Evolutionary conservation across 768 basidiomycete species (phyloP).

Genomic region (Saitozyma podzolica): DNA sequence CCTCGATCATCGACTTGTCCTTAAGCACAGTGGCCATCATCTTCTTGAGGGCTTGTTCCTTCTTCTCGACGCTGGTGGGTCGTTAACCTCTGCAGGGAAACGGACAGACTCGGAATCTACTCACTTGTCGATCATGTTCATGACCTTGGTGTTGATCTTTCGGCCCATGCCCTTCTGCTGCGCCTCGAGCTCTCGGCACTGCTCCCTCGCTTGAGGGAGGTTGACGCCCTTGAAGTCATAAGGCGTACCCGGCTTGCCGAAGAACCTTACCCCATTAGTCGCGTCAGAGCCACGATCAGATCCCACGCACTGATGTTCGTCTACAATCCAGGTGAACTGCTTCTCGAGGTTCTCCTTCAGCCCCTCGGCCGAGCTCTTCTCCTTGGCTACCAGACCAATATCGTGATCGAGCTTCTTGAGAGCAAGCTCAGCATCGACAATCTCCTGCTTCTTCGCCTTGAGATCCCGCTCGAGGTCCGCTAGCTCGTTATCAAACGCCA

Average conservation of each 20-base stretch:
- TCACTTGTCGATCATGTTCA: slow-evolving; percentile 93
- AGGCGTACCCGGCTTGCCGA: slow-evolving; percentile 74
- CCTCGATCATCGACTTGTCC: slow-evolving; percentile 93
- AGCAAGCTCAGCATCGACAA: slow-evolving; percentile 66
- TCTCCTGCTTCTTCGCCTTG: slow-evolving; percentile 73
- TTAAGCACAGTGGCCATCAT: slow-evolving; percentile 83
- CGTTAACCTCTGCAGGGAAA: neutral
- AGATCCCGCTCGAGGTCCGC: slow-evolving; percentile 77
- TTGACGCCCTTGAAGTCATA: slow-evolving; percentile 77
- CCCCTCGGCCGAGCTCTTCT: slow-evolving; percentile 62
- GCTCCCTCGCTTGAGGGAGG: slow-evolving; percentile 62
- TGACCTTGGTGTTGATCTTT: slow-evolving; percentile 91
- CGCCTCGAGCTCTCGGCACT: slow-evolving; percentile 71
- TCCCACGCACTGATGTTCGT: slow-evolving; percentile 75
- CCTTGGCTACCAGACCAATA: slow-evolving; percentile 64
- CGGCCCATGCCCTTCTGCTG: slow-evolving; percentile 86
- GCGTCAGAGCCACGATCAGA: neutral
- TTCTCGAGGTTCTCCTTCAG: slow-evolving; percentile 69
- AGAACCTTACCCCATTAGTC: slow-evolving; percentile 61
- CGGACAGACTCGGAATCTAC: slow-evolving; percentile 34
- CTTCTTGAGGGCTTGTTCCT: slow-evolving; percentile 79
- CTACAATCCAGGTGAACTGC: slow-evolving; percentile 80
- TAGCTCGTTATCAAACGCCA: slow-evolving; percentile 84
- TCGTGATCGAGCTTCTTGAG: slow-evolving; percentile 72
- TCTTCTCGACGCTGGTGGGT: slow-evolving; percentile 78